Evolutionary conservation across 768 basidiomycete genomes (phyloP), one percentile per base, ranked within the genome.

Genomic region (Suillus bovinus): DNA sequence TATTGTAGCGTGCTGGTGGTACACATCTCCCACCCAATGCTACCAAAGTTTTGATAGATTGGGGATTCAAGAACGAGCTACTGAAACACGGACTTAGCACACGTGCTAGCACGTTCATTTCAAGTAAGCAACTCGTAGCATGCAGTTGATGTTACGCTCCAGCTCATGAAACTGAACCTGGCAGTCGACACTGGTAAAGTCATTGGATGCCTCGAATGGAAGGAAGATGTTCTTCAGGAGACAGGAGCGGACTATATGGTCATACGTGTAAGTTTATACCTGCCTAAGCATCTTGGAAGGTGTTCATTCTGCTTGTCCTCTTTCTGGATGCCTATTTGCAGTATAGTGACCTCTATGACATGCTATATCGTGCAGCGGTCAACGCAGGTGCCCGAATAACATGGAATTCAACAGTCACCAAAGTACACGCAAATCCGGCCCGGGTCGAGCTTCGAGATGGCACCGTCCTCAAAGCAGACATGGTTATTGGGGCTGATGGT

Each of bases 401-500:
- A 24, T 85, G 81, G 64, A 75, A 82, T 65, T 63, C 76, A 22
- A 66, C 73, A 17, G 82, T 82, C 53, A 64, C 61, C 7, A 66
- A 64, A 7, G 76, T 82, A 11, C 68, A 70, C 20, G 64, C 75
- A 10, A 73, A 78, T 17, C 65, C 74, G 33, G 71, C 73, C 4
- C 68, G 73, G 5, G 73, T 81, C 3, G 69, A 71, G 3, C 67
- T 80, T 20, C 78, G 78, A 16, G 76, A 73, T 49, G 86, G 85
- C 27, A 80, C 83, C 57, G 72, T 70, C 10, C 63, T 87, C 22
- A 59, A 67, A 5, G 82, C 82, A 5, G 86, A 89, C 68, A 72
- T 88, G 38, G 73, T 89, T 55, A 79, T 89, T 20, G 87, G 84
- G 31, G 87, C 88, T 3, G 88, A 89, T 69, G 88, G 88, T 14